Conservation (phyloP, 805 yeast species). For the Candida insectorum region DNA sequence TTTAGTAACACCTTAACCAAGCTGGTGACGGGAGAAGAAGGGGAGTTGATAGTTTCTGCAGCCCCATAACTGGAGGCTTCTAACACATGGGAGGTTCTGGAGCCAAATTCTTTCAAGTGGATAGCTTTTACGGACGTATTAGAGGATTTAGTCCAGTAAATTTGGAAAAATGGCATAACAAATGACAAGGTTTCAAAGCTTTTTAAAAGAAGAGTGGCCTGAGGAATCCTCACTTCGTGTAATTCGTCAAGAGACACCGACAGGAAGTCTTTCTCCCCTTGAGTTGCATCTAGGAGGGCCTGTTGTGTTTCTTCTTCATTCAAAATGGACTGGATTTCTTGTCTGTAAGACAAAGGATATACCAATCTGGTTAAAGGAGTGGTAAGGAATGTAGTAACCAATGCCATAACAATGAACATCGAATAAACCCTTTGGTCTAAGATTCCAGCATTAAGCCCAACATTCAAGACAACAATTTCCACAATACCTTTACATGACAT, state of each 20-base stretch:
- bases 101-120: slow-evolving; percentile 57
- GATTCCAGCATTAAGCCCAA: slow-evolving; percentile 71
- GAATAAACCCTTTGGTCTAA: slow-evolving; percentile 64
- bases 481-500: slow-evolving; percentile 91
- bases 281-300: slow-evolving; percentile 6
- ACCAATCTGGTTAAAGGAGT: slow-evolving; percentile 65
- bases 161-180: slow-evolving; percentile 26
- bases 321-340: slow-evolving; percentile 37
- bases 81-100: slow-evolving; percentile 65
- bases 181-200: slow-evolving; percentile 31
- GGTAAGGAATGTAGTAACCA: slow-evolving; percentile 73
- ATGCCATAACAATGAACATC: slow-evolving; percentile 82
- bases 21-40: slow-evolving; percentile 31
- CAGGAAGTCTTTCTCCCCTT: slow-evolving; percentile 1
- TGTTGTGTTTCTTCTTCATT: slow-evolving; percentile 21
- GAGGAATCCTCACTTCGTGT: slow-evolving; percentile 15
- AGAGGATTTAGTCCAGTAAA: slow-evolving; percentile 16
- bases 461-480: slow-evolving; percentile 73
- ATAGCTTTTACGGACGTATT: slow-evolving; percentile 43
- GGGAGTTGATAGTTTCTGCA: slow-evolving; percentile 20
- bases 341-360: slow-evolving; percentile 63
- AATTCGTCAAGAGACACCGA: slow-evolving; percentile 3
- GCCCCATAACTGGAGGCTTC: slow-evolving; percentile 52
- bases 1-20: slow-evolving; percentile 33
- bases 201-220: slow-evolving; percentile 24